phyloP scores from a whole-genome alignment of 805 yeast species.

The Saturnispora hagleri region DNA sequence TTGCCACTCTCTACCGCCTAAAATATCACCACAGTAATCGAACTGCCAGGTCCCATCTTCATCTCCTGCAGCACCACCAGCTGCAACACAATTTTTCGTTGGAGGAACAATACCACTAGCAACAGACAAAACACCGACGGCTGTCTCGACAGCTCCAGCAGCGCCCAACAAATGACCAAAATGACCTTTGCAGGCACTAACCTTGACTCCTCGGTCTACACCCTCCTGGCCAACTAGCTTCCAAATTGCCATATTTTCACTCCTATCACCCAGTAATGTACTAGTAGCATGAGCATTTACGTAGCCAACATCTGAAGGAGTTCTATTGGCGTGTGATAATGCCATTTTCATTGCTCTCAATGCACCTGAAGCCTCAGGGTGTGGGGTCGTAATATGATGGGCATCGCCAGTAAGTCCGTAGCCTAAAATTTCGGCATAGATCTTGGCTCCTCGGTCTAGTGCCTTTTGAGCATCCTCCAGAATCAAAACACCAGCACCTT shows the following conservation, averaged over 20 bases:
- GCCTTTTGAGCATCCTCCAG: slow-evolving; percentile 79
- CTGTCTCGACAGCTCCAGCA: slow-evolving; percentile 89
- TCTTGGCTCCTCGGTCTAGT: slow-evolving; percentile 45
- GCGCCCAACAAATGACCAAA: slow-evolving; percentile 94
- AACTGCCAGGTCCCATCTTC: slow-evolving; percentile 32
- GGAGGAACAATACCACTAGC: slow-evolving; percentile 59
- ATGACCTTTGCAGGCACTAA: slow-evolving; percentile 84
- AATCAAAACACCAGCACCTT: slow-evolving; percentile 80
- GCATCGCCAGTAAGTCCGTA: slow-evolving; percentile 93
- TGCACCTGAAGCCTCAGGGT: slow-evolving; percentile 78
- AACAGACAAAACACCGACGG: slow-evolving; percentile 66
- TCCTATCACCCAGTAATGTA: slow-evolving; percentile 78
- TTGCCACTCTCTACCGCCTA: slow-evolving; percentile 25
- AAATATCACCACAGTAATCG: slow-evolving; percentile 46
- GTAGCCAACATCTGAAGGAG: slow-evolving; percentile 50
- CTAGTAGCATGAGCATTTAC: slow-evolving; percentile 97
- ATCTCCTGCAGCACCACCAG: slow-evolving; percentile 43
- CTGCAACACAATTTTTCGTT: slow-evolving; percentile 56
- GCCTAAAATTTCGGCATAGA: slow-evolving; percentile 77
- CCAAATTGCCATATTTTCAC: slow-evolving; percentile 72
- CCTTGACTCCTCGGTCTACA: slow-evolving; percentile 31
- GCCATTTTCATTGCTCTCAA: slow-evolving; percentile 75
- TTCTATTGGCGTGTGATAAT: slow-evolving; percentile 39
- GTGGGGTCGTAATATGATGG: slow-evolving; percentile 87
- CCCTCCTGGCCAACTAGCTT: slow-evolving; percentile 35